A percentile compares a stretch with the other conserved stretches of the same genome.
phyloP scores from a whole-genome alignment of 805 yeast genomes.

The Suhomyces faveliae region DNA sequence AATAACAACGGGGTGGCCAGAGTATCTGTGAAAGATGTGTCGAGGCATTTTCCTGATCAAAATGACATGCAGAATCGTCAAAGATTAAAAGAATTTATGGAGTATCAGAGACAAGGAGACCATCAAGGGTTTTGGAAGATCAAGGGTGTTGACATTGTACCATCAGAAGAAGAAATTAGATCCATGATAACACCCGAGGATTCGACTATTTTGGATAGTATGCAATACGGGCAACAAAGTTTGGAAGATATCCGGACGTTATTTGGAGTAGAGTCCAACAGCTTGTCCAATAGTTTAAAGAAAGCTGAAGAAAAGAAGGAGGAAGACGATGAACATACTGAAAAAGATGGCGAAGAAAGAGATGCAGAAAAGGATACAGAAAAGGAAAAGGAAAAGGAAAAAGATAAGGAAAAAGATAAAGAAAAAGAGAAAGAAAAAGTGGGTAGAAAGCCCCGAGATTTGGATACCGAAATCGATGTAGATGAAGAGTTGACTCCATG shows the following conservation, averaged over 20 bases:
- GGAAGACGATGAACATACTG: constrained; percentile 16
- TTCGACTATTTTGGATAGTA: constrained; percentile 77
- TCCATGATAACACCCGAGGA: constrained; percentile 93
- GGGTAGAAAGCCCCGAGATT: constrained; percentile 26
- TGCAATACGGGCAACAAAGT: constrained; percentile 90
- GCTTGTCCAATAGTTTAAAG: neutral
- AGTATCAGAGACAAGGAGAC: constrained; percentile 88
- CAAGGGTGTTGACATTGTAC: constrained; percentile 57
- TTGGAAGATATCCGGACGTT: constrained; percentile 76
- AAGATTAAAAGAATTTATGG: constrained; percentile 95
- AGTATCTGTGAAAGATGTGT: constrained; percentile 80
- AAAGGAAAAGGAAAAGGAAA: constrained; percentile 19
- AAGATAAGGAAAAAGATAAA: constrained; percentile 18
- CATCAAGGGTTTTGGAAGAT: constrained; percentile 96
- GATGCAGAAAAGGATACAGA: constrained; percentile 35
- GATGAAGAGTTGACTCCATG: constrained; percentile 91
- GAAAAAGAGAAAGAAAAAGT: constrained; percentile 21
- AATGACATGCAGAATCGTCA: constrained; percentile 97
- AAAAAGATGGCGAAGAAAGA: constrained; percentile 36
- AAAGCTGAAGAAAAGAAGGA: constrained; percentile 27
- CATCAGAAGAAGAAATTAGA: constrained; percentile 72
- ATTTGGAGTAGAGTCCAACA: constrained; percentile 29
- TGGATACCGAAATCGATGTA: constrained; percentile 51
- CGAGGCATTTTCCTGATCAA: constrained; percentile 93
- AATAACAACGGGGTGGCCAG: constrained; percentile 73